Percentiles rank a stretch among this genome's conserved stretches.
phyloP scores from a whole-genome alignment of 2,329 filamentous ascomycete genomes.

The Macrophomina tecta region DNA sequence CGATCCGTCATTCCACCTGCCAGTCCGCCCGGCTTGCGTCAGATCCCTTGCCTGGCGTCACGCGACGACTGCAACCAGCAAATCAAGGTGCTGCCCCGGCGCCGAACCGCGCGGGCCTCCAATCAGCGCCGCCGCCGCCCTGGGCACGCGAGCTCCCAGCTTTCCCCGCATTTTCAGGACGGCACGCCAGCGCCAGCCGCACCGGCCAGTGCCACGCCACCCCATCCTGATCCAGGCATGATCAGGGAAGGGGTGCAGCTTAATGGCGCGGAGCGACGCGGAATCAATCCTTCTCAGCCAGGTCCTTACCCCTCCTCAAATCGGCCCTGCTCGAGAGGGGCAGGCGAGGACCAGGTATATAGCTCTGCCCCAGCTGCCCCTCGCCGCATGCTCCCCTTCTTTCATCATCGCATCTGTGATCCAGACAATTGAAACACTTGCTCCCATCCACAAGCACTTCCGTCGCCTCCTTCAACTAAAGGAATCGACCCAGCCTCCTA shows the following conservation, averaged over 20 bases:
- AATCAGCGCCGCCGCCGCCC: background rate
- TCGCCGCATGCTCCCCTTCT: background rate
- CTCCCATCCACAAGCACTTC: conserved; percentile 1
- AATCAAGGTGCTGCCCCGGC: too few species aligned
- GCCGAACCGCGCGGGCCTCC: background rate
- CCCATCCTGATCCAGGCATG: conserved; percentile 24
- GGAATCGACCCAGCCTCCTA: conserved; percentile 14
- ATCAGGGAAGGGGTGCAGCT: conserved; percentile 8
- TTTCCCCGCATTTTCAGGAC: conserved; percentile 11
- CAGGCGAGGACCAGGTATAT: background rate
- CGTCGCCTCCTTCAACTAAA: conserved; percentile 1
- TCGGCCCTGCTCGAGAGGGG: conserved; percentile 10
- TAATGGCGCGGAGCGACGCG: conserved; percentile 19
- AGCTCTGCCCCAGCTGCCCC: background rate
- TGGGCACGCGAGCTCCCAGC: background rate
- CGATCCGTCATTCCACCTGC: conserved; percentile 2
- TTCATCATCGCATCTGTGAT: conserved; percentile 19
- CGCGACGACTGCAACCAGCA: too few species aligned
- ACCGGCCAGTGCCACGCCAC: background rate
- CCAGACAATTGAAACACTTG: background rate
- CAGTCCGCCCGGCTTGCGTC: background rate
- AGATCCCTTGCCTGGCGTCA: background rate
- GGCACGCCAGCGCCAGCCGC: background rate
- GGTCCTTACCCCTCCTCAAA: conserved; percentile 5
- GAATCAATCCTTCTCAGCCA: background rate